Conservation (phyloP, 1,284 basidiomycete species). For the Sporisorium graminicola region DNA sequence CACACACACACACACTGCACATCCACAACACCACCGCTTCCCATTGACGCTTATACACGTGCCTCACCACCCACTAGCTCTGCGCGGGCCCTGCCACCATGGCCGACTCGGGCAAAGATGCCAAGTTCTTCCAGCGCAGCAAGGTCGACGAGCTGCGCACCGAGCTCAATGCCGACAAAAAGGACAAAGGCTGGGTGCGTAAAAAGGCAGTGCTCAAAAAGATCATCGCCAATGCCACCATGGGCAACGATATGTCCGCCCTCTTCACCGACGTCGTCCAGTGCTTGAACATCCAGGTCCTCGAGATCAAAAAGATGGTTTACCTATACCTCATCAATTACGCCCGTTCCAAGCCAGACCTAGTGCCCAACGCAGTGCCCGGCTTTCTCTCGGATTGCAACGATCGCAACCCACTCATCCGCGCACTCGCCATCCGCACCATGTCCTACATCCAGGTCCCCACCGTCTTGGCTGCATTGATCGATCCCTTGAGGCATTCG, state of each 20-base stretch:
- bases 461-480: slow-evolving; percentile 76
- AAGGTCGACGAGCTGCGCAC: slow-evolving; percentile 67
- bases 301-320: slow-evolving; percentile 97
- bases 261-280: slow-evolving; percentile 86
- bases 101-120: slow-evolving; percentile 64
- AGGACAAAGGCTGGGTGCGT: slow-evolving; percentile 66
- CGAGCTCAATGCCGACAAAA: slow-evolving; percentile 67
- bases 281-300: slow-evolving; percentile 85
- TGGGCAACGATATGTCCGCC: slow-evolving; percentile 82
- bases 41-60: not conserved
- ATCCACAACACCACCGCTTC: not conserved
- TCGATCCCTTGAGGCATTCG: slow-evolving; percentile 86
- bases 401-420: slow-evolving; percentile 90
- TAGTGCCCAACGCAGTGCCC: slow-evolving; percentile 86
- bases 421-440: slow-evolving; percentile 90
- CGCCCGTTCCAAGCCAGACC: slow-evolving; percentile 86
- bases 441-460: slow-evolving; percentile 89
- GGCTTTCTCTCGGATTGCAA: slow-evolving; percentile 92
- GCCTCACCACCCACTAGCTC: not conserved
- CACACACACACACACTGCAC: too few species aligned
- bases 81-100: slow-evolving; percentile 23
- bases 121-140: slow-evolving; percentile 68
- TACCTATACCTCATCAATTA: slow-evolving; percentile 85
- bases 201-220: slow-evolving; percentile 68
- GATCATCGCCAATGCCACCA: slow-evolving; percentile 70